A percentile compares a stretch with the other conserved stretches of the same genome.
Evolutionary conservation across 768 basidiomycete species (phyloP).

Genomic region (Amylocystis lapponica): DNA sequence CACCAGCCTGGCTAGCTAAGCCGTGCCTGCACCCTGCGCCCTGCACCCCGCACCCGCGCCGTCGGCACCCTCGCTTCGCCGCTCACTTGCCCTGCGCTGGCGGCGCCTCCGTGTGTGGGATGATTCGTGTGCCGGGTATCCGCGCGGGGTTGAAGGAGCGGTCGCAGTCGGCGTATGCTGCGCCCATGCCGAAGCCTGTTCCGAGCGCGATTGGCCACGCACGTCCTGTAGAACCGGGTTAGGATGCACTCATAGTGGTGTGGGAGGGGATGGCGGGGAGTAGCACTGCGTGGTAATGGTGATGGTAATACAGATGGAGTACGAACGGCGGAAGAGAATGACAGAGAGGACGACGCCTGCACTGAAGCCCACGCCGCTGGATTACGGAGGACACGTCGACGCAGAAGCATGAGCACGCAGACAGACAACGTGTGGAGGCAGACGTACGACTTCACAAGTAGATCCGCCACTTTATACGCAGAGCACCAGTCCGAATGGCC

Average conservation of each 20-base stretch:
- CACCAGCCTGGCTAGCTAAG: background rate
- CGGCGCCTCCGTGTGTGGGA: constrained; percentile 33
- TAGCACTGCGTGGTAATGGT: background rate
- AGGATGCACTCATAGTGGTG: constrained; percentile 1
- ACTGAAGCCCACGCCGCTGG: constrained; percentile 83
- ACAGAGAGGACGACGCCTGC: constrained; percentile 86
- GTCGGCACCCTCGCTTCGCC: background rate
- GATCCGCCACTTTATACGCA: constrained; percentile 54
- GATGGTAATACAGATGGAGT: background rate
- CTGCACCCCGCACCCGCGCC: background rate
- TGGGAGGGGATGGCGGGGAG: background rate
- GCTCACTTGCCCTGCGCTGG: background rate
- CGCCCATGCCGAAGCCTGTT: constrained; percentile 82
- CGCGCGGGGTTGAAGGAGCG: constrained; percentile 89
- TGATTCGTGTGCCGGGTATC: constrained; percentile 75
- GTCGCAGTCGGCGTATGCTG: constrained; percentile 90
- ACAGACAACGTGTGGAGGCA: background rate
- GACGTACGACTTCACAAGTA: constrained; percentile 81
- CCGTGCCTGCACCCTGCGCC: background rate
- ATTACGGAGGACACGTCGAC: background rate
- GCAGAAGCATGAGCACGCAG: background rate
- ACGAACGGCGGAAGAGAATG: constrained; percentile 86
- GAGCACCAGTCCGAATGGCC: background rate
- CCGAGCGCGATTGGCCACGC: constrained; percentile 87
- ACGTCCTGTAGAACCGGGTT: constrained; percentile 50